These are phyloP conservation scores for Chaetomium sp. DNA, from an alignment of 2,329 filamentous ascomycete genomes.

Conservation along the genomic window DNA sequence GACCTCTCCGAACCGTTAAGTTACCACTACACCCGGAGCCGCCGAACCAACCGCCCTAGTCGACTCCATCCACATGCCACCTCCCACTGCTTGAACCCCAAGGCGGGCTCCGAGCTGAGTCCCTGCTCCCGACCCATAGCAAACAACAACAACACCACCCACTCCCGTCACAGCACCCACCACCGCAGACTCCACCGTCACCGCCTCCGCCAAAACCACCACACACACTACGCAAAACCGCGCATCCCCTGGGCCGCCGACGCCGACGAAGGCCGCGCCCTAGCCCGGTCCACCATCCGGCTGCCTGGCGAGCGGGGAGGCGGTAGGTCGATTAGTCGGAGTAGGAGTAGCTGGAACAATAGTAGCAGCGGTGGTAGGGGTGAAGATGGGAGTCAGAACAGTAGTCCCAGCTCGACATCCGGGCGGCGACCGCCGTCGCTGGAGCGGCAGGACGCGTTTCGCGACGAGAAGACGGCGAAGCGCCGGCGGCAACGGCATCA, in stretches of 20 bases:
- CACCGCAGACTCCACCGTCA: neutral
- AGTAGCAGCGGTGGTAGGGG: neutral
- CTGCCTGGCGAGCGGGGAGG: conserved; percentile 36
- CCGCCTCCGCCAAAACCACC: neutral
- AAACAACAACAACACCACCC: neutral
- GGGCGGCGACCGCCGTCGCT: conserved; percentile 44
- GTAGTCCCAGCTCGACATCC: neutral
- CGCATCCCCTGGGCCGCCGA: conserved; percentile 15
- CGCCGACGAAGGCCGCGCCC: conserved; percentile 24
- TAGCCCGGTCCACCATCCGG: conserved; percentile 21
- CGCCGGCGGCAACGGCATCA: neutral
- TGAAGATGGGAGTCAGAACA: neutral
- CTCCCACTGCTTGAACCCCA: neutral
- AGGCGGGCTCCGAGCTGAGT: neutral
- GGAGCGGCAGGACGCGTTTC: conserved; percentile 52
- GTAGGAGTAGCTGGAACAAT: neutral
- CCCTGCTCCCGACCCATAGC: neutral
- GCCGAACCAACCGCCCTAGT: neutral
- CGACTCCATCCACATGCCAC: neutral
- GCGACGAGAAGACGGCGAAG: conserved; percentile 45
- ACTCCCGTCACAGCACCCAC: neutral
- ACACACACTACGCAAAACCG: conserved; percentile 11
- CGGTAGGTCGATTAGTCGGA: neutral
- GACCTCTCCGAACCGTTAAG: conserved; percentile 8
- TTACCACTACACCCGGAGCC: neutral